Conservation (phyloP, 805 yeast genomes). For the Hanseniaspora pseudoguilliermondii region DNA sequence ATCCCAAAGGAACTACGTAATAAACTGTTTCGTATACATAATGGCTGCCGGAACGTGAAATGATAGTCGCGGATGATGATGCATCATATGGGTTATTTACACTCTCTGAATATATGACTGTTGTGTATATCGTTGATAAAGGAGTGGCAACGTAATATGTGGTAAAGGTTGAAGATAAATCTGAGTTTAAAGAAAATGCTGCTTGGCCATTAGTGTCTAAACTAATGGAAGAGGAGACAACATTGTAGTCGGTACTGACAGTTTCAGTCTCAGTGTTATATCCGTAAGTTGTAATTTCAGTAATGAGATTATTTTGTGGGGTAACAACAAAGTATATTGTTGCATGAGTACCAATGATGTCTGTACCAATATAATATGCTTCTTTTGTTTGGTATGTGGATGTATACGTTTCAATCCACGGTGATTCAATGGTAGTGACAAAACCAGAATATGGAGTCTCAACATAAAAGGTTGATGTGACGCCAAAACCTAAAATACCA, state of each 20-base stretch:
- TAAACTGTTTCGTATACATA: background rate
- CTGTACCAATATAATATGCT: slow-evolving; percentile 5
- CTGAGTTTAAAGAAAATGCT: background rate
- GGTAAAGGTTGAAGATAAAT: background rate
- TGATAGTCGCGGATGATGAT: background rate
- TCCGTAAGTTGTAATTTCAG: background rate
- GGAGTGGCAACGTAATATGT: background rate
- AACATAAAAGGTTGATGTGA: slow-evolving; percentile 14
- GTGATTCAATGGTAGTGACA: background rate
- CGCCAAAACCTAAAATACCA: background rate
- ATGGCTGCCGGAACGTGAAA: background rate
- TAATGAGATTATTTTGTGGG: slow-evolving; percentile 1
- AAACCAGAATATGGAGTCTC: slow-evolving; percentile 13
- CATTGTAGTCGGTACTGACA: background rate
- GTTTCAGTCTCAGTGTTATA: background rate
- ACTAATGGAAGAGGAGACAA: background rate
- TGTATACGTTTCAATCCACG: background rate
- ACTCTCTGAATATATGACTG: background rate
- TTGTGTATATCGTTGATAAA: background rate
- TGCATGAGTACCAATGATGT: slow-evolving; percentile 14
- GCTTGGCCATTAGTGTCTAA: background rate
- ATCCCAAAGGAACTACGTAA: background rate
- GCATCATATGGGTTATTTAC: background rate
- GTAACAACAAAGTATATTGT: slow-evolving; percentile 16
- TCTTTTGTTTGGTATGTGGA: background rate